phyloP scores from a whole-genome alignment of 768 basidiomycete species.

The Collybia nuda region DNA sequence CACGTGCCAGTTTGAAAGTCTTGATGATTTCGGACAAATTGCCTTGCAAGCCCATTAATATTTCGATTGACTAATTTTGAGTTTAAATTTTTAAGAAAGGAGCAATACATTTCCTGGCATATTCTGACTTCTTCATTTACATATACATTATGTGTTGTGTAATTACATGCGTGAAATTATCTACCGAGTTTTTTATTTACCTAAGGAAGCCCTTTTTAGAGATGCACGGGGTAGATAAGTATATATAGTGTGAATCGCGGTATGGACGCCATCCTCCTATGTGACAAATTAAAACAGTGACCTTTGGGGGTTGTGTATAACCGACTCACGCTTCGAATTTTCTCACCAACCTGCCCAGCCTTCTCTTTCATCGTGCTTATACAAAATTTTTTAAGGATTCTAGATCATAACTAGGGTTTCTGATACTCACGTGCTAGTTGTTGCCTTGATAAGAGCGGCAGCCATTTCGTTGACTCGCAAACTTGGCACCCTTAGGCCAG shows the following conservation, averaged over 20 bases:
- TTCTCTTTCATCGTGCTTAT: slow-evolving; percentile 59
- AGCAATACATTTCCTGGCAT: too few species aligned
- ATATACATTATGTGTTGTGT: too few species aligned
- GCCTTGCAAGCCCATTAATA: too few species aligned
- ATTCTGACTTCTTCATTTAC: too few species aligned
- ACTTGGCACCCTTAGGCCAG: slow-evolving; percentile 49
- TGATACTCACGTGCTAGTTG: slow-evolving; percentile 44
- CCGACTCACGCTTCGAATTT: slow-evolving; percentile 29
- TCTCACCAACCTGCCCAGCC: slow-evolving; percentile 41
- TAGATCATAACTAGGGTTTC: too few species aligned
- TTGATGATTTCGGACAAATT: too few species aligned
- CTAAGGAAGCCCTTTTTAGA: slow-evolving; percentile 23
- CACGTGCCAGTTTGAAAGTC: too few species aligned
- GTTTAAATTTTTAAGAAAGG: too few species aligned
- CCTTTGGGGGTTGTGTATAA: neutral
- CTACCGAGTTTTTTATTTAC: neutral
- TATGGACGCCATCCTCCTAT: slow-evolving; percentile 58
- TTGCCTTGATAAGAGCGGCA: slow-evolving; percentile 55
- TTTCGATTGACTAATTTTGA: too few species aligned
- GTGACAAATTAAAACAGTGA: slow-evolving; percentile 1
- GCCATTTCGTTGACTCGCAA: slow-evolving; percentile 47
- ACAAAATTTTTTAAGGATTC: too few species aligned
- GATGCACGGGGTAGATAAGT: slow-evolving; percentile 43
- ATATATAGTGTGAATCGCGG: slow-evolving; percentile 56
- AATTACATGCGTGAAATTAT: too few species aligned